Conservation (phyloP, 2,329 filamentous ascomycete species). For the Dactylellina cionopaga region DNA sequence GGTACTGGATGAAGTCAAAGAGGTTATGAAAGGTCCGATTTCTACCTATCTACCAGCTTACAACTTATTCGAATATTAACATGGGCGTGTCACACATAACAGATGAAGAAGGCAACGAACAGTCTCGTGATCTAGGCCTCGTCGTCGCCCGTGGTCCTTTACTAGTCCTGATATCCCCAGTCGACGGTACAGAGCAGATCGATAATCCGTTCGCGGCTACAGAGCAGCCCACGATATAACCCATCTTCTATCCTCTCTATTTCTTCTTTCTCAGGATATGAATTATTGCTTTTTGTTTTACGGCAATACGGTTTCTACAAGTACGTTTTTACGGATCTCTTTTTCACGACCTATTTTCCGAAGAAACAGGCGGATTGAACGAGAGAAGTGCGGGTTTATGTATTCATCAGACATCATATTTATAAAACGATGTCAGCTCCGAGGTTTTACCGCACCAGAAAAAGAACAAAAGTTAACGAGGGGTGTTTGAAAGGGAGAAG, state of each 20-base stretch:
- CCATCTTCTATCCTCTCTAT: not conserved
- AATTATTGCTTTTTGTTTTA: not conserved
- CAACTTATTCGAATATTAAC: constrained; percentile 22
- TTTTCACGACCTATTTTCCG: not conserved
- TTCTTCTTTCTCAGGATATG: not conserved
- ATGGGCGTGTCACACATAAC: constrained; percentile 11
- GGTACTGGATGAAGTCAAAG: constrained; percentile 92
- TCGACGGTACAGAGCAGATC: constrained; percentile 95
- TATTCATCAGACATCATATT: constrained; percentile 47
- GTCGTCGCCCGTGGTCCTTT: constrained; percentile 92
- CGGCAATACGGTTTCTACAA: not conserved
- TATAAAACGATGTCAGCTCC: constrained; percentile 48
- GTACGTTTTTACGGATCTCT: not conserved
- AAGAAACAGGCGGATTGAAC: not conserved
- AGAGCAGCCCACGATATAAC: constrained; percentile 67
- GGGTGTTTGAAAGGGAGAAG: no score
- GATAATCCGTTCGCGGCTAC: constrained; percentile 87
- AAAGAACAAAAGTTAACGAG: no score
- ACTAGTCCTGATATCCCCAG: constrained; percentile 88
- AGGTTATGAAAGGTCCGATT: constrained; percentile 80
- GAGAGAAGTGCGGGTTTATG: not conserved
- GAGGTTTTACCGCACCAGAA: no score
- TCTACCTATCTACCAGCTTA: constrained; percentile 14
- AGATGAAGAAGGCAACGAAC: constrained; percentile 95
- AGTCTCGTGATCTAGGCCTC: constrained; percentile 80